Evolutionary conservation across 352 stramenopile species (phyloP), one percentile per base, ranked within the genome.

Genomic region (Phytophthora hybrid): DNA sequence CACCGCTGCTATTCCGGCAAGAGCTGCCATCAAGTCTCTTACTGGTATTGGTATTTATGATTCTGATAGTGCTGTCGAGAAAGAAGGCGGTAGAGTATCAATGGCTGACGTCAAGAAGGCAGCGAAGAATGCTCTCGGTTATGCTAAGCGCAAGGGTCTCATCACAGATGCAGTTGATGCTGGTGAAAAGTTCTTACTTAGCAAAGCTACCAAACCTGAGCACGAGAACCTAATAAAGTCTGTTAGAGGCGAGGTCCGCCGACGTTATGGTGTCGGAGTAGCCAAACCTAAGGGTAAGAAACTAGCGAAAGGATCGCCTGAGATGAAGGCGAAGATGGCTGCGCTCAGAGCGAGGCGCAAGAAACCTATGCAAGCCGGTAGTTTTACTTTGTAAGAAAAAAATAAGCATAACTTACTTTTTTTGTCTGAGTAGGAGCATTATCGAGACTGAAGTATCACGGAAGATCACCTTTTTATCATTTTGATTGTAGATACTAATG

Each of bases 401-500:
- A 41, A 39, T 44, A 63, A 37, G 18, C 32, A 32, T 55, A 5
- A 13, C 23, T 39, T 63, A 44, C 51, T 32, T 65, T 64, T 65
- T 73, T 64, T 14, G 10, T 8, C 37, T 53, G 4, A 73, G 31
- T 11, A 77, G 18, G 0, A 77, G 52, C 62, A 68, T 69, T 31
- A 71, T 54, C 5, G 44, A 18, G 5, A 52, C 44, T 4, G 44
- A 52, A 23, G 44, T 52, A 52, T 52, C 44, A 21, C 59, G 11
- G 14, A 73, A 73, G 5, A n/a, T 60, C 0, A 66, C 23, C n/a
- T n/a, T n/a, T n/a, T n/a, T n/a, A n/a, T n/a, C n/a, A n/a, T 8
- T 59, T 26, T 73, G 66, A 61, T 73, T 63, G 26, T 63, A 66
- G 16, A 73, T 67, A 47, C 23, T 63, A 10, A 73, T 51, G 5